Conservation (phyloP, 2,329 filamentous ascomycete species). For the Fusarium sp. region DNA sequence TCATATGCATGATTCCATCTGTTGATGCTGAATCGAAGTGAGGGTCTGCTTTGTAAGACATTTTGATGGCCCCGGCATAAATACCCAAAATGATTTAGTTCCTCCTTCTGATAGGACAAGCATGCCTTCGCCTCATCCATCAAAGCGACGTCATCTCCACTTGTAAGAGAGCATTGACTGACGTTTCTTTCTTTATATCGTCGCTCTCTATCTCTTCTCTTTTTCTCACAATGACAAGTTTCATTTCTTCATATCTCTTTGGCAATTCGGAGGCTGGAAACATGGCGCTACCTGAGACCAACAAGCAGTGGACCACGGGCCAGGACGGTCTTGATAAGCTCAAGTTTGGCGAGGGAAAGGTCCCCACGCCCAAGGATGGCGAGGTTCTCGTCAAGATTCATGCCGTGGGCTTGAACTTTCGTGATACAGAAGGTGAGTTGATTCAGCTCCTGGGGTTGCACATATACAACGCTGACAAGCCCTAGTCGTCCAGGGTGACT, state of each 20-base stretch:
- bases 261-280: slow-evolving; percentile 19
- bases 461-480: background rate
- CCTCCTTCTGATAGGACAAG: slow-evolving; percentile 26
- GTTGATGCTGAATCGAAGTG: background rate
- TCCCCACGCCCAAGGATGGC: slow-evolving; percentile 60
- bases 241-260: slow-evolving; percentile 41
- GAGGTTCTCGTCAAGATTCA: slow-evolving; percentile 64
- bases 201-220: background rate
- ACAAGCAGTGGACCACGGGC: slow-evolving; percentile 64
- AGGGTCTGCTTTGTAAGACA: slow-evolving; percentile 32
- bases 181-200: slow-evolving; percentile 5
- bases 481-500: slow-evolving; percentile 71
- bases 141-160: slow-evolving; percentile 35
- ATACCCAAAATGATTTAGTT: slow-evolving; percentile 32
- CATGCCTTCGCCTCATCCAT: slow-evolving; percentile 21
- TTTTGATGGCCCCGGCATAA: slow-evolving; percentile 1
- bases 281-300: slow-evolving; percentile 42
- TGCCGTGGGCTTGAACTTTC: slow-evolving; percentile 61
- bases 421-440: slow-evolving; percentile 59
- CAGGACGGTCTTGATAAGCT: slow-evolving; percentile 68
- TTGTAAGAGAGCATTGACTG: slow-evolving; percentile 28
- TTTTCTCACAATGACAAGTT: slow-evolving; percentile 29
- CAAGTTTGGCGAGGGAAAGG: slow-evolving; percentile 54
- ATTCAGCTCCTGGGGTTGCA: background rate
- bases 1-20: background rate